These are phyloP conservation scores for Erodium texanum DNA, from an alignment of 441 rosid genomes.

Conservation along the genomic window DNA sequence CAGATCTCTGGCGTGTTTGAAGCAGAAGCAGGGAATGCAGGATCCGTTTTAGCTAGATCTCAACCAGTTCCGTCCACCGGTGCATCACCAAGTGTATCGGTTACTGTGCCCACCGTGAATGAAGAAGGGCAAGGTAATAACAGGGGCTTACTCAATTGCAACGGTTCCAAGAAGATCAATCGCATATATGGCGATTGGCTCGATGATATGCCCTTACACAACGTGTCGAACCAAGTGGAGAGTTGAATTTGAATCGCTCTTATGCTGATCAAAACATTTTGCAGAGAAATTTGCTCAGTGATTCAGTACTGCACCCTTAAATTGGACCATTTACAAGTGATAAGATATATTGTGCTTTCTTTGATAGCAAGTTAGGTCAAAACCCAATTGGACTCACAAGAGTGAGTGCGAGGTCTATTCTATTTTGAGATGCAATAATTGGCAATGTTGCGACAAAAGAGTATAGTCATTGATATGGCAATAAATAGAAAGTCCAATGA, in stretches of 20 bases:
- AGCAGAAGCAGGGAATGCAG: conserved; percentile 40
- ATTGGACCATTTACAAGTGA: too few species aligned
- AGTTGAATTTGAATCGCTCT: conserved; percentile 32
- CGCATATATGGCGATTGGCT: conserved; percentile 90
- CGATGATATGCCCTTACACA: conserved; percentile 64
- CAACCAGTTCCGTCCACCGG: conserved; percentile 11
- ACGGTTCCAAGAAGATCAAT: conserved; percentile 72
- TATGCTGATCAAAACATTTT: not conserved
- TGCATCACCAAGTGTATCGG: conserved; percentile 29
- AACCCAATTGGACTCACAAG: too few species aligned
- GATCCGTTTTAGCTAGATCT: conserved; percentile 13
- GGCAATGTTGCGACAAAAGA: too few species aligned
- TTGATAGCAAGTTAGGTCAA: too few species aligned
- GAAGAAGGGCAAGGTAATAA: conserved; percentile 54
- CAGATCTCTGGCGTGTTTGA: conserved; percentile 47
- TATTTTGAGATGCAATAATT: too few species aligned
- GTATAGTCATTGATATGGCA: too few species aligned
- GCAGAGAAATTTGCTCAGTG: not conserved
- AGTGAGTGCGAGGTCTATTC: too few species aligned
- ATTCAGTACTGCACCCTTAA: too few species aligned
- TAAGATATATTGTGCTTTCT: too few species aligned
- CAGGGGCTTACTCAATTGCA: conserved; percentile 66
- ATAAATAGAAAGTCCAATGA: too few species aligned
- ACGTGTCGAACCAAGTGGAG: conserved; percentile 47
- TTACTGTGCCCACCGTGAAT: conserved; percentile 19